A percentile compares a stretch with the other conserved stretches of the same genome.
Conservation (phyloP, 2,329 filamentous ascomycete genomes). For the Ophiocordyceps sinensis region DNA sequence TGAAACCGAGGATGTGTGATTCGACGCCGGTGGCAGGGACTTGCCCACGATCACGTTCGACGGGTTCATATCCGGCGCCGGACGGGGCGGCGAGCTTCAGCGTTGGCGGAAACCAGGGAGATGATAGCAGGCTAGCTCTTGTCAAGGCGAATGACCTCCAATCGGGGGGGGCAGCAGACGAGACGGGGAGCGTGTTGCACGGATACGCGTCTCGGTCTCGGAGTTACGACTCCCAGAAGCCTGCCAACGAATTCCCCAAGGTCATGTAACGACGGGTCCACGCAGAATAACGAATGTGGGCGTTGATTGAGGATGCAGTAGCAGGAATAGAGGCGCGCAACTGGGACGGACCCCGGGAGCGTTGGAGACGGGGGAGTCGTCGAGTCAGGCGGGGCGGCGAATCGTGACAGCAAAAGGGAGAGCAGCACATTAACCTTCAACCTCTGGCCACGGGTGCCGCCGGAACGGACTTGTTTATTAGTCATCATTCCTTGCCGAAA, state of each 20-base stretch:
- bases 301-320: neutral
- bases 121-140: too few species aligned
- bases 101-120: neutral
- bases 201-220: neutral
- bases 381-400: conserved; percentile 17
- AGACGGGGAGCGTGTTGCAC: too few species aligned
- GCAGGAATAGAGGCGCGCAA: conserved; percentile 14
- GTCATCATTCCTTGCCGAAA: neutral
- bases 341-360: conserved; percentile 20
- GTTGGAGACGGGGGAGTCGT: conserved; percentile 18
- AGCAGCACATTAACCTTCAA: neutral
- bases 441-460: neutral
- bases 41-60: conserved; percentile 28
- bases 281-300: neutral
- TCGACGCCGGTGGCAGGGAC: conserved; percentile 30
- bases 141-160: too few species aligned
- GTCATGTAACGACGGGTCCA: neutral
- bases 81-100: neutral
- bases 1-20: conserved; percentile 25
- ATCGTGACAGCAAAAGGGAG: conserved; percentile 8
- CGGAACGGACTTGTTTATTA: neutral
- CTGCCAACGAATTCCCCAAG: too few species aligned
- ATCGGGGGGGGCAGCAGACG: too few species aligned
- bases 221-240: too few species aligned
- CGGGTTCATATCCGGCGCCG: conserved; percentile 17